Evolutionary conservation across 1,284 basidiomycete genomes (phyloP).

Genomic region (Schizophyllum commune): DNA sequence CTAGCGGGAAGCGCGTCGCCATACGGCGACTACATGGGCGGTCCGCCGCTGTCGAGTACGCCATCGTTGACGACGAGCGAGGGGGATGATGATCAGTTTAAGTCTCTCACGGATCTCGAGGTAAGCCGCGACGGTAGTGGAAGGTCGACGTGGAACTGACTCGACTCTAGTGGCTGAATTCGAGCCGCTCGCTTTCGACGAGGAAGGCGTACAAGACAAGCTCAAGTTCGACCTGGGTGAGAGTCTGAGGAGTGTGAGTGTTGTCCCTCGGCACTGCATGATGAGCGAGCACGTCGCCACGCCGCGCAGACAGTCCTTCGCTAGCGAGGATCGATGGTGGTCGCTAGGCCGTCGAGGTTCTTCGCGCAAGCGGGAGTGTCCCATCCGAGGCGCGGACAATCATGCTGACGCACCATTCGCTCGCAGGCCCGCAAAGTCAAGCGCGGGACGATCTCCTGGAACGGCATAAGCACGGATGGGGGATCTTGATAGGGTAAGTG

Average conservation of each 20-base stretch:
- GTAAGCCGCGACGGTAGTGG: neutral
- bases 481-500: constrained; percentile 47
- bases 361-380: too few species aligned
- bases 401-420: neutral
- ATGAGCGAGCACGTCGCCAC: too few species aligned
- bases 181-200: constrained; percentile 71
- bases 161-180: constrained; percentile 70
- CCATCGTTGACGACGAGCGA: constrained; percentile 4
- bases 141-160: neutral
- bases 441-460: constrained; percentile 78
- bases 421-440: constrained; percentile 60
- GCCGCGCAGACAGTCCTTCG: too few species aligned
- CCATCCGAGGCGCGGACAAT: too few species aligned
- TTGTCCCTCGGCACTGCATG: too few species aligned
- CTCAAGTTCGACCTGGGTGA: constrained; percentile 85
- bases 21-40: constrained; percentile 10
- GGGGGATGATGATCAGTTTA: constrained; percentile 40
- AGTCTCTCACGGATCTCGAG: constrained; percentile 65
- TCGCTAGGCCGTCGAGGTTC: too few species aligned
- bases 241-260: constrained; percentile 68
- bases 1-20: too few species aligned
- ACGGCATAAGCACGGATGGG: constrained; percentile 77
- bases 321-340: too few species aligned
- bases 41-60: constrained; percentile 2
- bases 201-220: constrained; percentile 51